Conservation (phyloP, 495 filamentous ascomycete genomes). For the Daldinia bambusicola region DNA sequence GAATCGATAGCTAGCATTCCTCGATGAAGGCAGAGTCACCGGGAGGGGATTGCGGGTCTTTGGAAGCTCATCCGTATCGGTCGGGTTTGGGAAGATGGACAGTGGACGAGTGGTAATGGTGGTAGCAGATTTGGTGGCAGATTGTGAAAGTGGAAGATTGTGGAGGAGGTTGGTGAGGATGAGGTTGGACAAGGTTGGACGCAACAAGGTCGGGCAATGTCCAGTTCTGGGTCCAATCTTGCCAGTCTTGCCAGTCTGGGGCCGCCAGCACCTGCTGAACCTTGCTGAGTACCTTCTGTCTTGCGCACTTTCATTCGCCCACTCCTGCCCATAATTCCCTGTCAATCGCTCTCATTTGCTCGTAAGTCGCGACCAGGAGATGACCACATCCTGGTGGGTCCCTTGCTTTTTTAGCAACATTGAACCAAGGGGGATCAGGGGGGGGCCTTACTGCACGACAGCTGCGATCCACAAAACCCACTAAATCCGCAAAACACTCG, state of each 20-base stretch:
- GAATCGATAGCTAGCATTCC: conserved; percentile 42
- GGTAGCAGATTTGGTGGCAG: conserved; percentile 1
- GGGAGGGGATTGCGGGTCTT: conserved; percentile 42
- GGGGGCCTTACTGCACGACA: conserved; percentile 44
- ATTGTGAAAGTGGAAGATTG: conserved; percentile 17
- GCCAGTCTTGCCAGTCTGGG: conserved; percentile 25
- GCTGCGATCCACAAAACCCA: conserved; percentile 41
- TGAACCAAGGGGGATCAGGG: conserved; percentile 17
- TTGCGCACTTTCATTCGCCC: neutral
- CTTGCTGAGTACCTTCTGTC: conserved; percentile 5
- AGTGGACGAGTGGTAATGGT: conserved; percentile 4
- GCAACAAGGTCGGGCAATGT: conserved; percentile 34
- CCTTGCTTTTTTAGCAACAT: conserved; percentile 33
- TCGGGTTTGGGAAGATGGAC: conserved; percentile 33
- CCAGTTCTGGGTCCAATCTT: too few species aligned
- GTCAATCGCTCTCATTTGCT: conserved; percentile 25
- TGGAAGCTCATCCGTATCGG: conserved; percentile 39
- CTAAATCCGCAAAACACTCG: conserved; percentile 24
- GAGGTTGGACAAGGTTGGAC: conserved; percentile 41
- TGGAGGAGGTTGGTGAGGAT: conserved; percentile 47
- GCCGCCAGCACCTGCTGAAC: conserved; percentile 29
- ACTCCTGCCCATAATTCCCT: neutral
- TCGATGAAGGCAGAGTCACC: conserved; percentile 45
- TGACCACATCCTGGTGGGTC: conserved; percentile 21
- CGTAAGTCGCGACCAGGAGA: conserved; percentile 35